Base-by-base conservation (phyloP, 2,329 filamentous ascomycete genomes). In the Septoria petroselini region DNA sequence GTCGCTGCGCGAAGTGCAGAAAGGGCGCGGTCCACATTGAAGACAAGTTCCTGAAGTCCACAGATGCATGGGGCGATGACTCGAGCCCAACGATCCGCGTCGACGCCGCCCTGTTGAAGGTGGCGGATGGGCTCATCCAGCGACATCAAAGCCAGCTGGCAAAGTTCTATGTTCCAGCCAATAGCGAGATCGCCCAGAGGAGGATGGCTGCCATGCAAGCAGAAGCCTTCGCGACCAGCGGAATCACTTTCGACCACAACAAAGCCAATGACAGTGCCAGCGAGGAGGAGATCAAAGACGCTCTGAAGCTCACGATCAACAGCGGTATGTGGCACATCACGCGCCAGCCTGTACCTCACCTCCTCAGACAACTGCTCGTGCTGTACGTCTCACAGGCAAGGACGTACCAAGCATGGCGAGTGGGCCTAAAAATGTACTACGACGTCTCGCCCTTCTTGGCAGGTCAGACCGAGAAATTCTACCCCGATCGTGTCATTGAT, bases 401-500 rank as follows among this genome's bases (percentile, higher is more conserved):
- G 5, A 78, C 72, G 52, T 65, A 69, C n/a, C 58, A 65, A 4
- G 79, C 78, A 3, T 76, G 79, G 55, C 60, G 72, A 3, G 75
- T 82, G 4, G 73, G 73, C 4, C 68, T 77, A 2, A 75, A 78
- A 48, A 70, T 75, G 2, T 76, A 80, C 57, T 69, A 75, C 41
- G 63, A 71, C 23, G 69, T 80, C 49, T 73, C 81, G 37, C 78
- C 79, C 0, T 59, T 72, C 2, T 64, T 82, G 2, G 70, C 72
- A 6, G 43, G 43, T 8, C 64, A 73, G 30, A 23, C 42, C n/a
- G 46, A 41, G 31, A 57, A 65, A 0, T 68, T 68, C 44, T 79
- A 84, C 60, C 80, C 80, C 0, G 68, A 81, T 6, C 73, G 80
- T 0, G 72, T 81, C 2, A 67, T 80, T 3, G 78, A 75, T 50